Conservation (phyloP, 805 yeast genomes). For the Scheffersomyces spartinae region DNA sequence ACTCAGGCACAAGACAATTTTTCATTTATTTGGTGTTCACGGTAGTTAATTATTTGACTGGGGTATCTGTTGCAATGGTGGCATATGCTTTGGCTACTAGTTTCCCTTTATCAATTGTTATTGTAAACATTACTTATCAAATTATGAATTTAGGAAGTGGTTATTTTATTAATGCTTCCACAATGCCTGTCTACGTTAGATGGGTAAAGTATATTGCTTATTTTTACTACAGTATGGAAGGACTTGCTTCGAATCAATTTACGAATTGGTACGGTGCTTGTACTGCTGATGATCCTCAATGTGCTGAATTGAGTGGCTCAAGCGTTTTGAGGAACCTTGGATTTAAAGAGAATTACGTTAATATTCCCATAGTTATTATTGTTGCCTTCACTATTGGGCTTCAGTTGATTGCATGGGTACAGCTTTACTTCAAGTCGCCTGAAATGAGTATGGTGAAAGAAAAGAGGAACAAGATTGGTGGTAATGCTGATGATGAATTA, state of each 20-base stretch:
- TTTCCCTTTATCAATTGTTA: conserved; percentile 48
- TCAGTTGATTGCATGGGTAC: conserved; percentile 12
- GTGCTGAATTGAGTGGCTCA: conserved; percentile 20
- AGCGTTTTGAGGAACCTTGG: conserved; percentile 23
- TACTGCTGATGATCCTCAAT: conserved; percentile 13
- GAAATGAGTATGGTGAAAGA: conserved; percentile 23
- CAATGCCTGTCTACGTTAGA: conserved; percentile 75
- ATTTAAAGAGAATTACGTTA: conserved; percentile 24
- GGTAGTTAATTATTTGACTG: conserved; percentile 43
- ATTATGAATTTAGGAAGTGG: conserved; percentile 74
- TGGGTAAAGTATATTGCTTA: conserved; percentile 75
- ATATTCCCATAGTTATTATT: conserved; percentile 25
- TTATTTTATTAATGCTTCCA: conserved; percentile 58
- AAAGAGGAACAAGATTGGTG: conserved; percentile 21
- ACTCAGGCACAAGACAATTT: conserved; percentile 30
- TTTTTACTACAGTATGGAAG: conserved; percentile 73
- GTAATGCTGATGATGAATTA: conserved; percentile 9
- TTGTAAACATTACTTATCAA: conserved; percentile 56
- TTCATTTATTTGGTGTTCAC: conserved; percentile 51
- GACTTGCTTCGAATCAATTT: conserved; percentile 52
- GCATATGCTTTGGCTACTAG: conserved; percentile 48
- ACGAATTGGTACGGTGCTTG: conserved; percentile 52
- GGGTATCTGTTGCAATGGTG: conserved; percentile 43
- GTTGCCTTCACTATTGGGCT: conserved; percentile 26
- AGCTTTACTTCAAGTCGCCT: conserved; percentile 14